These are phyloP conservation scores for Botryotinia narcissicola DNA, from an alignment of 2,329 filamentous ascomycete genomes.

Conservation along the genomic window DNA sequence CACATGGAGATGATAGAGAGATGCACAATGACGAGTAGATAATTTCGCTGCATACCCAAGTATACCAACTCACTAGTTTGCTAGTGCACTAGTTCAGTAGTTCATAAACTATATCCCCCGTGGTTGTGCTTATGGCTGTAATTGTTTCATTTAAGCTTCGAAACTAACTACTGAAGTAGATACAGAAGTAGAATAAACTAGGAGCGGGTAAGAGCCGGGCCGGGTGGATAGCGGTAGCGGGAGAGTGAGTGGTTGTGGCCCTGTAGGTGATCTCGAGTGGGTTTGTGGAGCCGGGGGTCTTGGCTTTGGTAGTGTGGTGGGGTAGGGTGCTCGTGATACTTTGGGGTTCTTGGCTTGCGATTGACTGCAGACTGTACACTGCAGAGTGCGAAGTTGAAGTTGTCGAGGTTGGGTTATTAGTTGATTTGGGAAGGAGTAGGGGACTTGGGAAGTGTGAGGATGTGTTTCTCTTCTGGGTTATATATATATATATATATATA, in stretches of 20 bases:
- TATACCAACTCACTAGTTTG: not conserved
- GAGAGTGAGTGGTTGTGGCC: too few species aligned
- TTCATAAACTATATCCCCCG: not conserved
- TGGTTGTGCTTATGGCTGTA: not conserved
- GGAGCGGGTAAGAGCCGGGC: not conserved
- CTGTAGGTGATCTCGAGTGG: too few species aligned
- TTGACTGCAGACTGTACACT: too few species aligned
- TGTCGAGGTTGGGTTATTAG: too few species aligned
- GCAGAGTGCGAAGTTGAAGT: too few species aligned
- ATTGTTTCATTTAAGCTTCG: not conserved
- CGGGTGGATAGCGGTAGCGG: not conserved
- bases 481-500: too few species aligned
- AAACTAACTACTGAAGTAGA: not conserved
- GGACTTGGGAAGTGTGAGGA: not conserved
- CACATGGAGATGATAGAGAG: too few species aligned
- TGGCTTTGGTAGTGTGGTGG: not conserved
- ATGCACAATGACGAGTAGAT: not conserved
- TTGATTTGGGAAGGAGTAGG: too few species aligned
- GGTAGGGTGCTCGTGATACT: not conserved
- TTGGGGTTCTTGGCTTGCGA: not conserved
- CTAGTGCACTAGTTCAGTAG: not conserved
- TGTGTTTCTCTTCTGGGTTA: not conserved
- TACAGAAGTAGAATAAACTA: not conserved
- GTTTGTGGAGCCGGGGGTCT: not conserved
- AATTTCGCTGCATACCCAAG: not conserved